These are phyloP conservation scores for Penicillium sp. DNA, from an alignment of 2,329 filamentous ascomycete species.

Conservation along the genomic window DNA sequence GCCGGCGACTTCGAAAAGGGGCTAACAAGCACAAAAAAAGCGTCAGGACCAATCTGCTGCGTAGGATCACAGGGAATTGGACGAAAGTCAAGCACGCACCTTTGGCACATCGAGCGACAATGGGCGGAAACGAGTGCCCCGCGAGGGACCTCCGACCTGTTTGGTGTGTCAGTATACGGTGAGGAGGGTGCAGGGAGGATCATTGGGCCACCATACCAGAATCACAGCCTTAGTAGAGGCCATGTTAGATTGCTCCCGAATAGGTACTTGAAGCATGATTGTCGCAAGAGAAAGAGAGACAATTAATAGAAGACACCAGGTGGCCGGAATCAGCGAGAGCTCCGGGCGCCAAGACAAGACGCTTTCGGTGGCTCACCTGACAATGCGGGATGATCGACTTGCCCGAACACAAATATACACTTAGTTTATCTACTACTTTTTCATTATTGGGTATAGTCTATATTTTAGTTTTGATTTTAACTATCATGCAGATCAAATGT, in stretches of 20 bases:
- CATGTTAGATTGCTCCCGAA: slow-evolving; percentile 42
- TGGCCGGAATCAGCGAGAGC: slow-evolving; percentile 19
- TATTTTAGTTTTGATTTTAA: not conserved
- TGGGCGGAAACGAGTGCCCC: slow-evolving; percentile 93
- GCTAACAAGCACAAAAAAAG: slow-evolving; percentile 51
- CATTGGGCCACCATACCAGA: slow-evolving; percentile 60
- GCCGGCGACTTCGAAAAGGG: slow-evolving; percentile 95
- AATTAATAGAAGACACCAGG: slow-evolving; percentile 10
- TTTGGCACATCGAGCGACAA: slow-evolving; percentile 95
- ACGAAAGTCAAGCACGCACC: slow-evolving; percentile 51
- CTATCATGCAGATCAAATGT: too few relatives aligned
- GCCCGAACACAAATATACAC: not conserved
- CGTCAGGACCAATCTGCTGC: slow-evolving; percentile 8
- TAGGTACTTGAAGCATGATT: slow-evolving; percentile 48
- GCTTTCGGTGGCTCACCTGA: slow-evolving; percentile 27
- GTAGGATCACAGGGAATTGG: slow-evolving; percentile 16
- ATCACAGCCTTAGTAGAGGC: slow-evolving; percentile 90
- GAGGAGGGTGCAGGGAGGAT: not conserved
- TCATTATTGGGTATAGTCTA: not conserved
- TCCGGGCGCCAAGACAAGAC: slow-evolving; percentile 23
- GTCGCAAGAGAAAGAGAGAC: slow-evolving; percentile 6
- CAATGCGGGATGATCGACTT: slow-evolving; percentile 1
- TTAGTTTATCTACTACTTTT: not conserved
- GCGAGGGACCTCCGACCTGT: slow-evolving; percentile 89
- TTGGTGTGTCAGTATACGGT: slow-evolving; percentile 30